These are phyloP conservation scores for Schizosaccharomyces cryophilus DNA, from an alignment of 805 yeast species.

Conservation along the genomic window DNA sequence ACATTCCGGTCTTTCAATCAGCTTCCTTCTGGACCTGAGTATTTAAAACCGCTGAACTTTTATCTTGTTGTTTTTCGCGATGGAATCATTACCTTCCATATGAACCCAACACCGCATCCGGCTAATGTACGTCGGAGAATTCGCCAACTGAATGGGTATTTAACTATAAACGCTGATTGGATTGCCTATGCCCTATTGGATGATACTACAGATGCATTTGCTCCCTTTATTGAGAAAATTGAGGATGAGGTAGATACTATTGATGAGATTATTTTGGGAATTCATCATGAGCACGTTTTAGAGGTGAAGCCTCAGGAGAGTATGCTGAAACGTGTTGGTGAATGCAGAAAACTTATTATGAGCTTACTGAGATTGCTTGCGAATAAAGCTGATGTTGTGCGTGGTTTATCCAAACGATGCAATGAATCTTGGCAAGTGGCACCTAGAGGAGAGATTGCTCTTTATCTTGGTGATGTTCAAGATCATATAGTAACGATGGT, in stretches of 20 bases:
- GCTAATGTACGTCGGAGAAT: constrained; percentile 87
- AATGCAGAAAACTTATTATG: constrained; percentile 86
- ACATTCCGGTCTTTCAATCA: constrained; percentile 73
- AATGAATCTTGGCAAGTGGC: constrained; percentile 63
- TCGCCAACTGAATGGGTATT: constrained; percentile 59
- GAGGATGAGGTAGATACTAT: constrained; percentile 88
- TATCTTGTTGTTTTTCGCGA: constrained; percentile 76
- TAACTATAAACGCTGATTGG: constrained; percentile 88
- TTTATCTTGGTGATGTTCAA: constrained; percentile 90
- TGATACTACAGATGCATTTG: constrained; percentile 92
- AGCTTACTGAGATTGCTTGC: constrained; percentile 61
- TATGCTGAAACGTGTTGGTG: constrained; percentile 85
- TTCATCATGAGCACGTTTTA: constrained; percentile 25
- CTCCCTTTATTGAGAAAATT: constrained; percentile 82
- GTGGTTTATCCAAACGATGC: constrained; percentile 79
- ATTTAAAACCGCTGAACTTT: constrained; percentile 63
- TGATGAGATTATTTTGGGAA: constrained; percentile 67
- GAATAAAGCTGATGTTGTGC: constrained; percentile 90
- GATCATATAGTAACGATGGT: constrained; percentile 96
- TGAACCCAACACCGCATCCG: constrained; percentile 86
- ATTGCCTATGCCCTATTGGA: constrained; percentile 88
- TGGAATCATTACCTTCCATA: constrained; percentile 83
- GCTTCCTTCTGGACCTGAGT: constrained; percentile 13
- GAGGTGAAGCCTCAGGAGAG: constrained; percentile 21
- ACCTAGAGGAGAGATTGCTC: constrained; percentile 66